Conservation (phyloP, 148 eudicot species). For the Cornus controversa region DNA sequence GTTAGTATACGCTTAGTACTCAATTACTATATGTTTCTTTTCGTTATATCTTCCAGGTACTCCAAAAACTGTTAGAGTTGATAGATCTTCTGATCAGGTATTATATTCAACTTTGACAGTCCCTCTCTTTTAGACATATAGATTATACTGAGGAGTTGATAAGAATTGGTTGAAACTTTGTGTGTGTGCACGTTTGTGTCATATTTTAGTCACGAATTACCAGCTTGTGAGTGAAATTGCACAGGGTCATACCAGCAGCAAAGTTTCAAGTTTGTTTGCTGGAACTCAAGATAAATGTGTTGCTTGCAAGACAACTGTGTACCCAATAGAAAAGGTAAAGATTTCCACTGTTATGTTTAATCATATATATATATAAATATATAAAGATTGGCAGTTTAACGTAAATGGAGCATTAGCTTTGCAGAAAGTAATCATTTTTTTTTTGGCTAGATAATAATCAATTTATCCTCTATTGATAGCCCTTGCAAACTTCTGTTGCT, state of each 20-base stretch:
- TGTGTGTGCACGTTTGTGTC: neutral
- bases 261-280: slow-evolving; percentile 67
- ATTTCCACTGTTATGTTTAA: neutral
- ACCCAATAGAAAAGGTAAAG: slow-evolving; percentile 83
- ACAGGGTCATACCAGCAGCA: slow-evolving; percentile 55
- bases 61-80: slow-evolving; percentile 60
- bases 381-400: neutral
- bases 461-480: neutral
- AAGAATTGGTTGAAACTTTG: neutral
- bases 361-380: neutral
- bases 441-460: no score
- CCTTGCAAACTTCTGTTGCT: neutral
- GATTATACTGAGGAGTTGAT: neutral
- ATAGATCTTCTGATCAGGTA: slow-evolving; percentile 64
- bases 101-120: neutral
- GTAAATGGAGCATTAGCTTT: neutral
- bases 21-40: neutral
- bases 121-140: neutral
- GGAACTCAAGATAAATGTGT: slow-evolving; percentile 93
- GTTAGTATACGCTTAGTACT: neutral
- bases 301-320: slow-evolving; percentile 82
- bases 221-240: neutral
- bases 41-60: slow-evolving; percentile 38
- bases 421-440: neutral
- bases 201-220: neutral